Conservation (phyloP, 1,284 basidiomycete species). For the Ganoderma sinense region DNA sequence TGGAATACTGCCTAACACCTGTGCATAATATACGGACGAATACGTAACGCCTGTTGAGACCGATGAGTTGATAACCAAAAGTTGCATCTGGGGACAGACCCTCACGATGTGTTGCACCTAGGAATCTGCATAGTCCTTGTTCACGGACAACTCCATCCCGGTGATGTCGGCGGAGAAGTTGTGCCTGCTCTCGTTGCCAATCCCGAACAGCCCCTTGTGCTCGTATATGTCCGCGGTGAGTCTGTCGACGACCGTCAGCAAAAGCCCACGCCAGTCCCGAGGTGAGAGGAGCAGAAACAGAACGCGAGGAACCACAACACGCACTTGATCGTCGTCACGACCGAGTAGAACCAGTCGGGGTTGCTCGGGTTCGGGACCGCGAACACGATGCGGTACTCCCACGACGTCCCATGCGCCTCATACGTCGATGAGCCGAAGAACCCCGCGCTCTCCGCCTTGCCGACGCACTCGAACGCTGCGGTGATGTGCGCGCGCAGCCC, state of each 20-base stretch:
- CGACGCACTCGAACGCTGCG: not conserved
- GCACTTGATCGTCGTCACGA: slow-evolving; percentile 1
- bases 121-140: not conserved
- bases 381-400: slow-evolving; percentile 2
- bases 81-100: not conserved
- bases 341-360: not conserved
- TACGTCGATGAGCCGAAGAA: not conserved
- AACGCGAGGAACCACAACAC: not conserved
- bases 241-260: not conserved
- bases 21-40: not conserved
- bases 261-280: not conserved
- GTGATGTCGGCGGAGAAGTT: not conserved
- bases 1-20: not conserved
- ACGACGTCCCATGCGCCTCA: not conserved
- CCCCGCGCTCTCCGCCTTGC: not conserved
- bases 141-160: not conserved
- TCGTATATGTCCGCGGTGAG: not conserved
- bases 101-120: not conserved
- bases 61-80: not conserved
- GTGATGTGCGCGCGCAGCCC: not conserved
- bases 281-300: not conserved
- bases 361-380: not conserved
- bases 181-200: not conserved
- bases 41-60: no score
- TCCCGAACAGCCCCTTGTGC: not conserved